phyloP scores from a whole-genome alignment of 2,329 filamentous ascomycete genomes.

The Sphaerulina vaccinii region DNA sequence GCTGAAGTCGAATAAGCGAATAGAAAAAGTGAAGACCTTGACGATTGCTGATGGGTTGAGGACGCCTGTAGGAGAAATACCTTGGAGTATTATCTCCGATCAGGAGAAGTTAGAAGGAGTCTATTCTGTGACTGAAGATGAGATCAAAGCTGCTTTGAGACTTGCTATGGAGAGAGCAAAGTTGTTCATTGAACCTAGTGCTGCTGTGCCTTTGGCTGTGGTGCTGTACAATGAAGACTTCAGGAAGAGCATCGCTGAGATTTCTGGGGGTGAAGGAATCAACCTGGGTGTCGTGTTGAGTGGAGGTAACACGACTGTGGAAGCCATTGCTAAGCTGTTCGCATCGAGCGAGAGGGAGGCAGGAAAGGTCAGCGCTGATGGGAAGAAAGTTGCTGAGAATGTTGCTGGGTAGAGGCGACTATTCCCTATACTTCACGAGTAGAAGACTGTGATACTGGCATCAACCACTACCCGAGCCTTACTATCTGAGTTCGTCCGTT shows the following conservation, averaged over 20 bases:
- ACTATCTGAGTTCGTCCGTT: no score
- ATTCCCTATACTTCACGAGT: no score
- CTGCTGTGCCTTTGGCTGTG: conserved; percentile 79
- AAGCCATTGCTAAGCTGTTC: conserved; percentile 59
- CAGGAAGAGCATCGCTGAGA: conserved; percentile 63
- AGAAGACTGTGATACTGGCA: no score
- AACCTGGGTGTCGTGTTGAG: conserved; percentile 62
- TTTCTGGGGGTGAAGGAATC: conserved; percentile 74
- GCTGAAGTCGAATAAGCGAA: conserved; percentile 61
- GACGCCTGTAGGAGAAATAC: conserved; percentile 73
- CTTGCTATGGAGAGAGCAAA: conserved; percentile 86
- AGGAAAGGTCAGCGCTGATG: conserved; percentile 42
- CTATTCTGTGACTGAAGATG: conserved; percentile 72
- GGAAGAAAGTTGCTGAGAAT: conserved; percentile 47
- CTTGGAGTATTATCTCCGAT: conserved; percentile 76
- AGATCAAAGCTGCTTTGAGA: conserved; percentile 74
- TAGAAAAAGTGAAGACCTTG: conserved; percentile 68
- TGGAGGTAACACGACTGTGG: conserved; percentile 65
- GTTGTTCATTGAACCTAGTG: conserved; percentile 84
- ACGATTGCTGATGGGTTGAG: conserved; percentile 88
- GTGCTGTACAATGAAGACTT: conserved; percentile 86
- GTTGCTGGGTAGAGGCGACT: conserved; percentile 37
- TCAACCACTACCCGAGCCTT: no score
- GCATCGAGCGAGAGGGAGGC: conserved; percentile 41
- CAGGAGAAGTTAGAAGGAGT: conserved; percentile 67